Conservation (phyloP, 169 alveolate species). For the Babesia gibsoni region DNA sequence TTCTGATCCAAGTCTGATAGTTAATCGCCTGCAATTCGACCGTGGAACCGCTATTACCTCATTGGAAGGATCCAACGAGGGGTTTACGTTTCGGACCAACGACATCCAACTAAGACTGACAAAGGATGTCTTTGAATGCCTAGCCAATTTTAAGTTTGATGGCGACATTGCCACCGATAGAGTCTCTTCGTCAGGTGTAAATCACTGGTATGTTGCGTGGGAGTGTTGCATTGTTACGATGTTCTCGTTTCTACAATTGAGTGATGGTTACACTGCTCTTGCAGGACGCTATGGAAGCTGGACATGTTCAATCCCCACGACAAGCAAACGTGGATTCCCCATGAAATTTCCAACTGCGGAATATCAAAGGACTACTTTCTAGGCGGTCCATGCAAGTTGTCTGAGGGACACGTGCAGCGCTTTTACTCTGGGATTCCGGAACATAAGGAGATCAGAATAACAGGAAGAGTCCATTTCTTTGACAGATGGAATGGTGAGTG, state of each 20-base stretch:
- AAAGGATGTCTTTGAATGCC: conserved; percentile 32
- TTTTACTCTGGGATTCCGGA: conserved; percentile 48
- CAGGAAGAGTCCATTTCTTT: conserved; percentile 76
- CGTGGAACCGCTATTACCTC: conserved; percentile 18
- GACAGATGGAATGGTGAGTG: conserved; percentile 75
- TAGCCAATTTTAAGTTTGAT: conserved; percentile 47
- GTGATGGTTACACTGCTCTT: background rate
- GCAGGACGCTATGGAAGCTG: conserved; percentile 41
- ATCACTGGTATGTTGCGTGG: conserved; percentile 33
- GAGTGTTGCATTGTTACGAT: background rate
- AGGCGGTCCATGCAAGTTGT: conserved; percentile 61
- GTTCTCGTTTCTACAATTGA: background rate
- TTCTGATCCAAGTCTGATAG: conserved; percentile 26
- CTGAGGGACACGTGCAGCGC: conserved; percentile 46
- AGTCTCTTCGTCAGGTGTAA: conserved; percentile 29
- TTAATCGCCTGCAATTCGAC: conserved; percentile 16
- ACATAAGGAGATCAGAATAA: conserved; percentile 62
- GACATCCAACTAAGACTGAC: conserved; percentile 26
- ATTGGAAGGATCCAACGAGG: conserved; percentile 27
- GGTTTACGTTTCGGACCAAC: conserved; percentile 44
- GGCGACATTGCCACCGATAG: conserved; percentile 23
- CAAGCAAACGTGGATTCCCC: conserved; percentile 41
- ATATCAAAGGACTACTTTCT: conserved; percentile 56
- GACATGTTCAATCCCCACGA: conserved; percentile 47
- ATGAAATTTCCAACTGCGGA: conserved; percentile 36